A percentile compares a stretch with the other conserved stretches of the same genome.
These are phyloP conservation scores for Lycium ferocissimum DNA, from an alignment of 257 asterid species.

Conservation along the genomic window DNA sequence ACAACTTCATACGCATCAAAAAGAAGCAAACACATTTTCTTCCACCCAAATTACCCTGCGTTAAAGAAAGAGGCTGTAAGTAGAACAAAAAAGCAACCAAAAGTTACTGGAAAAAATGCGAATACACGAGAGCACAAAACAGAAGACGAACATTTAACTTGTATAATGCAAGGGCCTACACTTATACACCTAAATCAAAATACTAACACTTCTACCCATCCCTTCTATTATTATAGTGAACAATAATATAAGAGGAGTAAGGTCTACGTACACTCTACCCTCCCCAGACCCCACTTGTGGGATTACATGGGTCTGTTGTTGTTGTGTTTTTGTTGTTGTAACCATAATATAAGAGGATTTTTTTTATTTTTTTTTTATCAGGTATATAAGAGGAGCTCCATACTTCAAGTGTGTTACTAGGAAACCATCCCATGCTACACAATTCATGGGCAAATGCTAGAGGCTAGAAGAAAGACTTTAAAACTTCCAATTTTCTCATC, in stretches of 20 bases:
- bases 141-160: not conserved
- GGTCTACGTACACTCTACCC: too few relatives aligned
- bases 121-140: not conserved
- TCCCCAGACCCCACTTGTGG: too few relatives aligned
- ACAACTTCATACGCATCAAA: conserved; percentile 3
- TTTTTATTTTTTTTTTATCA: too few relatives aligned
- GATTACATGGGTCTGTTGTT: too few relatives aligned
- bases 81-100: not conserved
- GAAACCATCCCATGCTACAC: not conserved
- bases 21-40: not conserved
- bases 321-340: not conserved
- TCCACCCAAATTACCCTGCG: conserved; percentile 6
- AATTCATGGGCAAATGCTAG: not conserved
- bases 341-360: not conserved
- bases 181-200: not conserved
- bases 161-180: not conserved
- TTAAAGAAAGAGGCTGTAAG: conserved; percentile 19
- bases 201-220: not conserved
- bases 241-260: not conserved
- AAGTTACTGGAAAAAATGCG: not conserved
- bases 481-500: not conserved
- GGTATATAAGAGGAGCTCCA: not conserved
- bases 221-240: not conserved
- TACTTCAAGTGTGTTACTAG: not conserved
- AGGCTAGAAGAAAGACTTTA: not conserved